phyloP scores from a whole-genome alignment of 1,284 basidiomycete species.

The Boletus semigastroideus region DNA sequence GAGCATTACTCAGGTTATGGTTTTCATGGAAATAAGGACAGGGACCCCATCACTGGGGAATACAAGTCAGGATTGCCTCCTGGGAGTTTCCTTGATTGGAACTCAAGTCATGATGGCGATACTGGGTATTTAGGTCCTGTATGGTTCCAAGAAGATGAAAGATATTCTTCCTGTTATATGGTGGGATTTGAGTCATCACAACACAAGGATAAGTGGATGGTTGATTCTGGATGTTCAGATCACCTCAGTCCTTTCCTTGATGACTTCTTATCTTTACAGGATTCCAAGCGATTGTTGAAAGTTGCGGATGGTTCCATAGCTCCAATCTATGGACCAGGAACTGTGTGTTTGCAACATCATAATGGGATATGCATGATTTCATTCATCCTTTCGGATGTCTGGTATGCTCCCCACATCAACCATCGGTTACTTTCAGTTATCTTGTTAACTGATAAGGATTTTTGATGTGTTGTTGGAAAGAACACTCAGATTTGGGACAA shows the following conservation, averaged over 20 bases:
- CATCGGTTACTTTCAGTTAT: not conserved
- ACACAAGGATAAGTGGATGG: not conserved
- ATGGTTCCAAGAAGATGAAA: not conserved
- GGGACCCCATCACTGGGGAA: not conserved
- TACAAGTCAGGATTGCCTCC: not conserved
- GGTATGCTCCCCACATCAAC: not conserved
- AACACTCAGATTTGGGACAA: not conserved
- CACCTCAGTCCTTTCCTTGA: not conserved
- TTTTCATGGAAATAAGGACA: not conserved
- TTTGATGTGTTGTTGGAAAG: not conserved
- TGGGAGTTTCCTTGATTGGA: not conserved
- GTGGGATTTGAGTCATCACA: not conserved
- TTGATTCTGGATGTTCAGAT: not conserved
- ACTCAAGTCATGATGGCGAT: not conserved
- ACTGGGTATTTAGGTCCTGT: not conserved
- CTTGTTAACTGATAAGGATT: not conserved
- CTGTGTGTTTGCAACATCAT: not conserved
- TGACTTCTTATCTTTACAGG: not conserved
- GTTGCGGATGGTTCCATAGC: not conserved
- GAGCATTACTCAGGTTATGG: not conserved
- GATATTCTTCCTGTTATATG: not conserved
- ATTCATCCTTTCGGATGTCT: not conserved
- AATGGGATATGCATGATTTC: not conserved
- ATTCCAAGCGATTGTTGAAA: not conserved
- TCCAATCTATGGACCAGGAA: not conserved